A percentile compares a stretch with the other conserved stretches of the same genome.
Evolutionary conservation across 2,329 filamentous ascomycete genomes (phyloP).

Genomic region (Xylariaceae sp.): DNA sequence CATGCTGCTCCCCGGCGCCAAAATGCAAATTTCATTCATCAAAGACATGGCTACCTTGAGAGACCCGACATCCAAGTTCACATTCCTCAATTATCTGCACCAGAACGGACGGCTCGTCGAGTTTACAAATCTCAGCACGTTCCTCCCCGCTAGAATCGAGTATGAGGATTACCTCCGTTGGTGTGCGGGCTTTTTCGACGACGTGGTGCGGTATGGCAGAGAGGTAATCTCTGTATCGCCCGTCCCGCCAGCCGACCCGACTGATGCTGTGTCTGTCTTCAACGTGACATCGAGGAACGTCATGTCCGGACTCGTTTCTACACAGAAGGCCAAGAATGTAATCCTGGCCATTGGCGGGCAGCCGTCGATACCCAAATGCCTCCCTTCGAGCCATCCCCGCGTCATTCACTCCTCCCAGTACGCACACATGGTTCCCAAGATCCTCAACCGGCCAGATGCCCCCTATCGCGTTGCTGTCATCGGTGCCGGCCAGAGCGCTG

Average conservation of each 20-base stretch:
- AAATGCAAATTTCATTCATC: slow-evolving; percentile 97
- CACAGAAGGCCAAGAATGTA: slow-evolving; percentile 61
- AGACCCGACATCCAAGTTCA: slow-evolving; percentile 86
- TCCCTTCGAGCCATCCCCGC: slow-evolving; percentile 65
- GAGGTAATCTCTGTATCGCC: slow-evolving; percentile 72
- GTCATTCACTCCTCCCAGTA: slow-evolving; percentile 91
- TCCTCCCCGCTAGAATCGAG: slow-evolving; percentile 79
- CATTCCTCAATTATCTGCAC: slow-evolving; percentile 92
- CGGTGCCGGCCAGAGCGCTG: slow-evolving; percentile 86
- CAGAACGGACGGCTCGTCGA: slow-evolving; percentile 74
- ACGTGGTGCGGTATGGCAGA: slow-evolving; percentile 68
- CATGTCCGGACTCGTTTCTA: slow-evolving; percentile 49
- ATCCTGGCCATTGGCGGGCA: slow-evolving; percentile 55
- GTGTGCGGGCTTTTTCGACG: slow-evolving; percentile 78
- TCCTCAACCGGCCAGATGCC: slow-evolving; percentile 51
- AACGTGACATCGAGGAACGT: slow-evolving; percentile 61
- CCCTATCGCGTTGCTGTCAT: slow-evolving; percentile 77
- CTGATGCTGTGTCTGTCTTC: slow-evolving; percentile 55
- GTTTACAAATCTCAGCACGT: slow-evolving; percentile 88
- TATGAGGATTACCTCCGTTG: slow-evolving; percentile 95
- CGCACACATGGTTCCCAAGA: slow-evolving; percentile 56
- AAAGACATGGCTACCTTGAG: slow-evolving; percentile 91
- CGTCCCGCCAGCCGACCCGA: slow-evolving; percentile 35
- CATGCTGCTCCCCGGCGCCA: slow-evolving; percentile 88
- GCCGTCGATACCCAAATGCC: slow-evolving; percentile 64